phyloP scores from a whole-genome alignment of 192 early-diverging fungal genomes.

The Entrophospora sp. region DNA sequence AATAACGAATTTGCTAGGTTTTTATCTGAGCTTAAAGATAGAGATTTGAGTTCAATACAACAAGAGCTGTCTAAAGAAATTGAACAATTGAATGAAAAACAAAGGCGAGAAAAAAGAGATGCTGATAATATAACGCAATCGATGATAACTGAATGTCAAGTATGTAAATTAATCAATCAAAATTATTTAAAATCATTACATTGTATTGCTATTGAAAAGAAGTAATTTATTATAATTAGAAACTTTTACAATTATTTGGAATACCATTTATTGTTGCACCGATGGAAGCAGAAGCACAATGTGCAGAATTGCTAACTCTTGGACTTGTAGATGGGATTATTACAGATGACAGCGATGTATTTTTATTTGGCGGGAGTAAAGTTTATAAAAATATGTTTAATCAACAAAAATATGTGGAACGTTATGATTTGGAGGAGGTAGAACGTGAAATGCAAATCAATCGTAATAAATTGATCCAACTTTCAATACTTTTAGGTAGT shows the following conservation, averaged over 20 bases:
- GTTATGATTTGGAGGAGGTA: slow-evolving; percentile 60
- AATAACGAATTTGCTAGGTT: slow-evolving; percentile 60
- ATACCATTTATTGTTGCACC: slow-evolving; percentile 88
- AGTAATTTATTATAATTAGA: too few species aligned
- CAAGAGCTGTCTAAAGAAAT: slow-evolving; percentile 45
- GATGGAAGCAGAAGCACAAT: slow-evolving; percentile 98
- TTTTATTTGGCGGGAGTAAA: slow-evolving; percentile 75
- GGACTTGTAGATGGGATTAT: slow-evolving; percentile 87
- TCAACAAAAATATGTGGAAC: slow-evolving; percentile 80
- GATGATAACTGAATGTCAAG: slow-evolving; percentile 69
- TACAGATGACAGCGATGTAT: slow-evolving; percentile 96
- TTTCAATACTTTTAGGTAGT: slow-evolving; percentile 91
- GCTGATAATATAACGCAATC: slow-evolving; percentile 55
- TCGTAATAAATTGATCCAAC: slow-evolving; percentile 62
- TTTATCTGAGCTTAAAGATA: slow-evolving; percentile 36
- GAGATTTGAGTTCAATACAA: slow-evolving; percentile 33
- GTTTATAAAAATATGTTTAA: slow-evolving; percentile 95
- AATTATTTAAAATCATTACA: too few species aligned
- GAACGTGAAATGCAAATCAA: slow-evolving; percentile 57
- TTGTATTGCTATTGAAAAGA: too few species aligned
- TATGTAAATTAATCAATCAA: slow-evolving; percentile 14
- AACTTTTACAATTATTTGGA: slow-evolving; percentile 83
- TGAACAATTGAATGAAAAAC: slow-evolving; percentile 36
- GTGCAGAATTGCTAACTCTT: slow-evolving; percentile 56
- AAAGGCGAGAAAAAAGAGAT: slow-evolving; percentile 46